Base-by-base conservation (phyloP, 768 basidiomycete genomes). In the Lepiota venenata region DNA sequence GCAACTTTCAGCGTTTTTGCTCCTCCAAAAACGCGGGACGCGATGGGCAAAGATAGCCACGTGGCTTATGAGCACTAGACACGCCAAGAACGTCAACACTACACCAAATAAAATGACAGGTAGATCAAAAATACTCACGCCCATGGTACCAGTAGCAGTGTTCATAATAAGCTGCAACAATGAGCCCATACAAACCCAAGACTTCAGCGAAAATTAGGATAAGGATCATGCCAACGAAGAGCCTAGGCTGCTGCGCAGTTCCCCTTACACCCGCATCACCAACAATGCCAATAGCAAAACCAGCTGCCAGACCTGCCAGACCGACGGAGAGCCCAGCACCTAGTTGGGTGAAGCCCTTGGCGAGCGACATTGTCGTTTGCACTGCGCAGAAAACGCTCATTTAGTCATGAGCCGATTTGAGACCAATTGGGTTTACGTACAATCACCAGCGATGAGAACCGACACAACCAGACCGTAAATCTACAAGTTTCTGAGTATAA, bases 121-220 rank as follows among this genome's bases (percentile, higher is more conserved):
- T 11, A 12, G 22, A 22, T 36, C 45, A 35, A 25, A 55, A 48
- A 25, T 44, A 59, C 61, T 43, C 59, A 71, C 69, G 18, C 49
- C 62, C 74, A 77, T 75, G 47, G 58, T 66, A 47, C 61, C 57
- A 42, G 86, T 75, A 65, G 75, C 82, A 58, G 91, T 92, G 78
- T 94, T 93, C 88, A 96, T 91, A 77, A 96, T 96, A 42, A 97
- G 84, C 14, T n/a, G 94, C 93, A 59, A 96, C 93, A 65, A 96
- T 96, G 58, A 96, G 82, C 57, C 92, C 94, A 69, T 95, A 96
- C 29, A 95, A 83, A 75, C 93, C 93, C 76, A 94, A 71, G 2
- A 96, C 91, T 80, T 93, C 91, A 25, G 91, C 90, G 69, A 93
- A 97, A 82, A 98, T 99, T 75, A 99, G 91, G 70, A 99, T 98